Conservation (phyloP, 106 monocot genomes). For the Platanthera guangdongensis region DNA sequence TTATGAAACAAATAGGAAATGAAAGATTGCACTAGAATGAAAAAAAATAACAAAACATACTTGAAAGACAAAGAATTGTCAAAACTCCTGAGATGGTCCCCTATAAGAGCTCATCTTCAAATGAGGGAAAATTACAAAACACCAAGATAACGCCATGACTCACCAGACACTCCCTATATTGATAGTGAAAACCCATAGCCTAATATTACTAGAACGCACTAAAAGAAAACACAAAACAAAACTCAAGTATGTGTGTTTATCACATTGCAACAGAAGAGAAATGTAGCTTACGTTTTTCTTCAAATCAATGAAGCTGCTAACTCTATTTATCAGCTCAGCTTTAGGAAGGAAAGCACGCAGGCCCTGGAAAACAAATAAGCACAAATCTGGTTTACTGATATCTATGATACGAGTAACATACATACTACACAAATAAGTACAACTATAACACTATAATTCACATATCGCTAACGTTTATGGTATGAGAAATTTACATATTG, state of each 20-base stretch:
- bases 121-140: too few relatives aligned
- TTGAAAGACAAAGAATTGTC: too few relatives aligned
- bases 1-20: not conserved
- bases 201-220: not conserved
- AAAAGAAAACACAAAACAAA: too few relatives aligned
- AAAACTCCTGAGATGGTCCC: too few relatives aligned
- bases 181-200: not conserved
- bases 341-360: constrained; percentile 92
- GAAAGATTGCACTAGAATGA: too few relatives aligned
- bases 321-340: constrained; percentile 77
- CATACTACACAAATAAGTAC: not conserved
- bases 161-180: not conserved
- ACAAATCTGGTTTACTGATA: not conserved
- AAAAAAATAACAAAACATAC: too few relatives aligned
- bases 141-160: too few relatives aligned
- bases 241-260: too few relatives aligned
- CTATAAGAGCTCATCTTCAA: too few relatives aligned
- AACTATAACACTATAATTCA: not conserved
- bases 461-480: not conserved
- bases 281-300: constrained; percentile 64
- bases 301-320: constrained; percentile 65
- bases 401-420: not conserved
- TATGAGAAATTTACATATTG: not conserved
- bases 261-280: not conserved
- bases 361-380: constrained; percentile 39